Conservation (phyloP, 345 rosid genomes). For the thale cress (Arabidopsis thaliana) region DNA sequence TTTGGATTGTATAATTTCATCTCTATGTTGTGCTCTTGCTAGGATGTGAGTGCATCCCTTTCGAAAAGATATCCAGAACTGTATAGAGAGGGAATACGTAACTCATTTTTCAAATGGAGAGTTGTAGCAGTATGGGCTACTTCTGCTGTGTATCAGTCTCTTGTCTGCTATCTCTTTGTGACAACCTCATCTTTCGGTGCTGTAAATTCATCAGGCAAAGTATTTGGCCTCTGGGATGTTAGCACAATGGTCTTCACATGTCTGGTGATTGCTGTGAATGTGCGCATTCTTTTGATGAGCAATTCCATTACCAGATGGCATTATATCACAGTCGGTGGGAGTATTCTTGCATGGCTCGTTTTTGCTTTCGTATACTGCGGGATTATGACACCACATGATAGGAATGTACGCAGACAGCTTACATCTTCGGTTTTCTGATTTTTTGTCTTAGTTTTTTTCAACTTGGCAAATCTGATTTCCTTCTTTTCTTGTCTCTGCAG, state of each 20-base stretch:
- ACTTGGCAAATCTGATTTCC: neutral
- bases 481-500: conserved; percentile 49
- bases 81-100: conserved; percentile 86
- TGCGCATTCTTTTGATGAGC: conserved; percentile 94
- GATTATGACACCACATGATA: conserved; percentile 56
- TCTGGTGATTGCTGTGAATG: conserved; percentile 88
- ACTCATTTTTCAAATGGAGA: conserved; percentile 89
- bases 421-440: neutral
- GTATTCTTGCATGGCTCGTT: conserved; percentile 86
- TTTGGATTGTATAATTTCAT: neutral
- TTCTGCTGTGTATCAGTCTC: conserved; percentile 90
- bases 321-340: conserved; percentile 84
- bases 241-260: conserved; percentile 98
- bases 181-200: conserved; percentile 63
- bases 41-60: conserved; percentile 96
- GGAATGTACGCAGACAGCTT: conserved; percentile 45
- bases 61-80: conserved; percentile 97
- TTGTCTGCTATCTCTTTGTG: conserved; percentile 74
- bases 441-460: neutral
- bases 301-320: conserved; percentile 96
- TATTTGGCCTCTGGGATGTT: conserved; percentile 96
- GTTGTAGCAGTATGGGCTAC: conserved; percentile 88
- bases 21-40: conserved; percentile 32
- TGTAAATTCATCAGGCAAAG: conserved; percentile 74
- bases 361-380: conserved; percentile 77